Evolutionary conservation across 306 rosid genomes (phyloP).

Genomic region (Gastrolobium bilobum): DNA sequence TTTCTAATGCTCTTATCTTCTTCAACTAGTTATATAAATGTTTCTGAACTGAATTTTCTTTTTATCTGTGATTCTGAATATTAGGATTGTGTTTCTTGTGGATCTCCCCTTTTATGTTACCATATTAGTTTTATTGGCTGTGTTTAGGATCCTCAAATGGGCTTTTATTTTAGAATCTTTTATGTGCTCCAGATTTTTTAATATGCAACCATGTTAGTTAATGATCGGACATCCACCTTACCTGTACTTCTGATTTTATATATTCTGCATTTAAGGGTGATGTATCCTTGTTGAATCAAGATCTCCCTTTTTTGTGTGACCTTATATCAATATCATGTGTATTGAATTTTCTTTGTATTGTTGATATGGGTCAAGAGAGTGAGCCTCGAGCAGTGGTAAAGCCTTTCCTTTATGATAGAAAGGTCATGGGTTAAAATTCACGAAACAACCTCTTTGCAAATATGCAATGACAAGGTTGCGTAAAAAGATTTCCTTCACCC

Average conservation of each 20-base stretch:
- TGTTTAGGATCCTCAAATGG: not conserved
- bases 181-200: not conserved
- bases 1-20: slow-evolving; percentile 17
- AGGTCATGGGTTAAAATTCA: too few relatives aligned
- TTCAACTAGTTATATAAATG: not conserved
- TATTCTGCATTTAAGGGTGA: not conserved
- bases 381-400: too few relatives aligned
- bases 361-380: not conserved
- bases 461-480: too few relatives aligned
- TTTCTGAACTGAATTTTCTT: slow-evolving; percentile 8
- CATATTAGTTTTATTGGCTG: slow-evolving; percentile 9
- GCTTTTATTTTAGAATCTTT: not conserved
- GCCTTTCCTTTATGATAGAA: too few relatives aligned
- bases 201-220: not conserved
- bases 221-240: not conserved
- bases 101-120: not conserved
- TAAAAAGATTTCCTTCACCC: too few relatives aligned
- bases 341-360: not conserved
- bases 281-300: slow-evolving; percentile 29
- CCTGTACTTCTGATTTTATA: not conserved
- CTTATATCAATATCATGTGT: not conserved
- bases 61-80: not conserved
- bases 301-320: not conserved
- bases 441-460: too few relatives aligned
- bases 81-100: not conserved